These are phyloP conservation scores for Lichtheimia corymbifera DNA, from an alignment of 371 early-diverging fungal species.

Conservation along the genomic window DNA sequence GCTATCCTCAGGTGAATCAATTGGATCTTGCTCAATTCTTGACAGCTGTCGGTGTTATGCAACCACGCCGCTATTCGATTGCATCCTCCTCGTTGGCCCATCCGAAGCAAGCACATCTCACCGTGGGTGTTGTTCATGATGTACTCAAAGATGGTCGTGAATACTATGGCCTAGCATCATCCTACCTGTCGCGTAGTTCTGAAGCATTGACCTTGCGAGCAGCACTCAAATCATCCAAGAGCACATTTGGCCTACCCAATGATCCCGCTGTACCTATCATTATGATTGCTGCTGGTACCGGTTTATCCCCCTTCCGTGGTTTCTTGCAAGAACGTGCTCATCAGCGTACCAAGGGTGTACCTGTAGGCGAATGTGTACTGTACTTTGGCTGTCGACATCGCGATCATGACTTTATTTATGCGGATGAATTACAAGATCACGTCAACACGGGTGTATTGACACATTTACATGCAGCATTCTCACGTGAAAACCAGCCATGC, in stretches of 20 bases:
- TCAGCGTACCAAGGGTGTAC: conserved; percentile 23
- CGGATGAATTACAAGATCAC: conserved; percentile 61
- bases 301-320: conserved; percentile 90
- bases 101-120: conserved; percentile 30
- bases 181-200: conserved; percentile 23
- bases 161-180: conserved; percentile 46
- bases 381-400: conserved; percentile 84
- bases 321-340: conserved; percentile 60
- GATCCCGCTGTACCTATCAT: conserved; percentile 47
- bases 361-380: conserved; percentile 43
- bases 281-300: conserved; percentile 74
- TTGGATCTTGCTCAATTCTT: conserved; percentile 50
- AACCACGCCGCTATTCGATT: conserved; percentile 64
- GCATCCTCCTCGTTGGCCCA: conserved; percentile 43
- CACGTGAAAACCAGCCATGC: conserved; percentile 37
- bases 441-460: conserved; percentile 48
- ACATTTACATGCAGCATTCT: conserved; percentile 72
- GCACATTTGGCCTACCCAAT: conserved; percentile 37
- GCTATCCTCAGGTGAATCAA: conserved; percentile 46
- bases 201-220: conserved; percentile 25
- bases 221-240: conserved; percentile 43
- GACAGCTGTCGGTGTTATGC: conserved; percentile 45
- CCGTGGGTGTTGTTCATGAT: conserved; percentile 49
- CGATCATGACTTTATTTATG: conserved; percentile 74
- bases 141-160: conserved; percentile 33